Base-by-base conservation (phyloP, 208 protist genomes). In the Leishmania tarentolae region DNA sequence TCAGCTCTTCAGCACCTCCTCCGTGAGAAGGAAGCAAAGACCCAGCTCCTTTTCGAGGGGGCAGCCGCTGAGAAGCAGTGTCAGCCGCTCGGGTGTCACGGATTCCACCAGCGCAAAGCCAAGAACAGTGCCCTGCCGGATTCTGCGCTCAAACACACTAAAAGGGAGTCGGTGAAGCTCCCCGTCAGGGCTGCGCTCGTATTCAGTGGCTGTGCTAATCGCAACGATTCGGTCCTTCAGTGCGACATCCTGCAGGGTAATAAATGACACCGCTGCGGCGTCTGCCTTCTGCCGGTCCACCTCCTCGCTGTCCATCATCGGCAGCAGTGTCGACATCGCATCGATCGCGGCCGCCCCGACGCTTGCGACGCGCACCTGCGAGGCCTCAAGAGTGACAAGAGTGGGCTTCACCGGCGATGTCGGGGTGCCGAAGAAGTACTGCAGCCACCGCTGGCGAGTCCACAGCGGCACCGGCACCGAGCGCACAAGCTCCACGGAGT, bases 51-150 rank as follows among this genome's bases (percentile, higher is more conserved):
- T 90, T 63, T 84, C 80, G 9, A 93, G 44, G 1, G 83, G 17
- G 8, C 84, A 77, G 15, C 84, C 83, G 24, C 79, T 88, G 21
- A 91, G 86, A 17, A 94, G 75, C 37, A 96, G 70, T 52, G 87
- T 92, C 28, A 96, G 76, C 56, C 68, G 83, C 6, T 84, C 86
- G 6, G 78, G 35, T 5, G 85, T 81, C 40, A 86, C 79, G 19
- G 83, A 91, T 79, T 93, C 89, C 66, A 96, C 90, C 37, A 94
- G 77, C 24, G 87, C 90, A 68, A 96, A 96, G 53, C 90, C 88
- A 42, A 85, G 78, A 15, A 96, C 76, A 3, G 87, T 52, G 24
- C 83, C 76, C 11, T 83, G 56, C 6, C 81, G 81, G 42, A 94
- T 79, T 7, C 73, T 61, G 28, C 69, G 56, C 78, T 96, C 92